Conservation (phyloP, 768 basidiomycete genomes). For the Tulasnella sp. region DNA sequence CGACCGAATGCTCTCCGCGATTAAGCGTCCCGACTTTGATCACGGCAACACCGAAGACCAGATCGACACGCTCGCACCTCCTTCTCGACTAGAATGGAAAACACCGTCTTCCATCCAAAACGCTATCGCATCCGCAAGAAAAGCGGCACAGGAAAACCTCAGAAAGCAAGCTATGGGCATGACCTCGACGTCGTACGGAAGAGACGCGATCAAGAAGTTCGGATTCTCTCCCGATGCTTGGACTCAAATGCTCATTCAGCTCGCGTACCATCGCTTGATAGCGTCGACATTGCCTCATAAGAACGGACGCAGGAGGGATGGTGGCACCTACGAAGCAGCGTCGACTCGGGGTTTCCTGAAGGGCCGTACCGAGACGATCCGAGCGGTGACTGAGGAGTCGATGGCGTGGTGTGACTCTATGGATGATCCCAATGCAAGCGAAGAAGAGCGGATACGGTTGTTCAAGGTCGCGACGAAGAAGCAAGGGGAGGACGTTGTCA, state of each 20-base stretch:
- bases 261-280: conserved; percentile 73
- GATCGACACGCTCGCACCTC: conserved; percentile 27
- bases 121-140: conserved; percentile 52
- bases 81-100: conserved; percentile 56
- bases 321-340: conserved; percentile 90
- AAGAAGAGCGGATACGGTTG: conserved; percentile 42
- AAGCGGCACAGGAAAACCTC: conserved; percentile 49
- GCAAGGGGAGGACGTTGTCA: conserved; percentile 59
- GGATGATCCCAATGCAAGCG: conserved; percentile 43
- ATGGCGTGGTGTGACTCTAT: conserved; percentile 72
- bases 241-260: conserved; percentile 87
- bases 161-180: conserved; percentile 56
- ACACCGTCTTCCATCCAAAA: conserved; percentile 40
- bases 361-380: conserved; percentile 90
- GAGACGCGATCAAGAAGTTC: conserved; percentile 75
- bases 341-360: conserved; percentile 82
- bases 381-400: conserved; percentile 68
- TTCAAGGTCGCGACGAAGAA: conserved; percentile 55
- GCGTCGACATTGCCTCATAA: conserved; percentile 18
- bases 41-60: conserved; percentile 36
- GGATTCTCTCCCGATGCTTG: conserved; percentile 90
- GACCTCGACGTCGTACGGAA: conserved; percentile 69
- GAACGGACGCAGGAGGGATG: conserved; percentile 40
- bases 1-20: conserved; percentile 55
- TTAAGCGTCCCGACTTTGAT: conserved; percentile 57